A percentile compares a stretch with the other conserved stretches of the same genome.
These are phyloP conservation scores for Coemansia sp. DNA, from an alignment of 192 early-diverging fungal genomes.

Conservation along the genomic window DNA sequence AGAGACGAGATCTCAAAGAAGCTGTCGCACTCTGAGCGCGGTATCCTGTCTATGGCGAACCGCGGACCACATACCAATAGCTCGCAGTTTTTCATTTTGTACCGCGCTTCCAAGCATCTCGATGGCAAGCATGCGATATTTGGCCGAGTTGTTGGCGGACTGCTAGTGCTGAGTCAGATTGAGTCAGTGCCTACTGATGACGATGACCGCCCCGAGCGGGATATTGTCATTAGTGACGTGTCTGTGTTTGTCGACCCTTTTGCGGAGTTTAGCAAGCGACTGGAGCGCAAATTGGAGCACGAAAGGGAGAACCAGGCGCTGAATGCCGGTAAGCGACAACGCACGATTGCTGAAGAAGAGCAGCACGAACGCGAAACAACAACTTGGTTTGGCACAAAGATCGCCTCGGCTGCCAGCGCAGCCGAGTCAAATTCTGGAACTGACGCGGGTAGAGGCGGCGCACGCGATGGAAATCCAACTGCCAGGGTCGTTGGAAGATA, in stretches of 20 bases:
- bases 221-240: slow-evolving; percentile 73
- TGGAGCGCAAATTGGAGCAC: slow-evolving; percentile 64
- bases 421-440: not conserved
- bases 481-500: slow-evolving; percentile 27
- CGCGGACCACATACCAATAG: slow-evolving; percentile 87
- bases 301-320: slow-evolving; percentile 44
- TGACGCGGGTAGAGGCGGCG: not conserved
- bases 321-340: slow-evolving; percentile 39
- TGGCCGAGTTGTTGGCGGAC: slow-evolving; percentile 87
- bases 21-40: slow-evolving; percentile 74
- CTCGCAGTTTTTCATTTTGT: slow-evolving; percentile 67
- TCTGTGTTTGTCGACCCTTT: slow-evolving; percentile 83
- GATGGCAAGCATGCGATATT: slow-evolving; percentile 94
- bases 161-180: slow-evolving; percentile 76
- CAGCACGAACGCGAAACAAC: slow-evolving; percentile 61
- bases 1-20: slow-evolving; percentile 68
- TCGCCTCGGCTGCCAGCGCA: slow-evolving; percentile 2
- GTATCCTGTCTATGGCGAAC: slow-evolving; percentile 95
- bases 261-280: slow-evolving; percentile 66
- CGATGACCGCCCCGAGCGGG: slow-evolving; percentile 68
- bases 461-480: not conserved
- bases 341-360: slow-evolving; percentile 51
- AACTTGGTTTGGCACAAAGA: slow-evolving; percentile 70
- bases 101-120: slow-evolving; percentile 62
- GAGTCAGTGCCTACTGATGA: slow-evolving; percentile 72